A percentile compares a stretch with the other conserved stretches of the same genome.
Evolutionary conservation across 192 early-diverging fungal species (phyloP).

Genomic region (Umbelopsis isabellina): DNA sequence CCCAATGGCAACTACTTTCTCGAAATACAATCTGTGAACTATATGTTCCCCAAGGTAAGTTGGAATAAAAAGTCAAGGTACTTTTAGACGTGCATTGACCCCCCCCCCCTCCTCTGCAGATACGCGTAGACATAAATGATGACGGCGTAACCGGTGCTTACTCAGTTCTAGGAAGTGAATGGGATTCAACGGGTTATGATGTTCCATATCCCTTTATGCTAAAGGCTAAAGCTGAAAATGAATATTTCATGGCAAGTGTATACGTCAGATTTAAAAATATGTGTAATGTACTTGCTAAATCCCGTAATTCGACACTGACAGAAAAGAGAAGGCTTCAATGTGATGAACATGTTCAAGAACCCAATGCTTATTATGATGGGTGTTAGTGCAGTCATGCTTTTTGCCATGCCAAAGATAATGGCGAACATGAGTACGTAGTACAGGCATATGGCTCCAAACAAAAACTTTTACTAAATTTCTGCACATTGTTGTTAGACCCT

Average conservation of each 20-base stretch:
- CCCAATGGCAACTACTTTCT: conserved; percentile 54
- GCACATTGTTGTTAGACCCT: conserved; percentile 40
- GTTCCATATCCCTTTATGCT: conserved; percentile 53
- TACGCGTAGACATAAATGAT: conserved; percentile 49
- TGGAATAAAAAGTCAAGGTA: neutral
- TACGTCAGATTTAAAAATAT: no score
- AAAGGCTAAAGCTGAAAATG: conserved; percentile 40
- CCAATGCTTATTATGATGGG: conserved; percentile 67
- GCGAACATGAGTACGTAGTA: conserved; percentile 43
- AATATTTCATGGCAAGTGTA: conserved; percentile 54
- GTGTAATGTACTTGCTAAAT: neutral
- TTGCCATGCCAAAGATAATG: conserved; percentile 62
- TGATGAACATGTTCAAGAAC: conserved; percentile 56
- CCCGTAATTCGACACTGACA: conserved; percentile 11
- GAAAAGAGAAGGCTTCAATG: conserved; percentile 58
- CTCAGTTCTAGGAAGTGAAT: conserved; percentile 48
- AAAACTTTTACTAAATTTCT: neutral
- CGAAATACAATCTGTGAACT: conserved; percentile 54
- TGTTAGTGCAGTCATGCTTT: conserved; percentile 53
- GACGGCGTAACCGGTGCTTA: conserved; percentile 40
- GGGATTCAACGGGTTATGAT: conserved; percentile 47
- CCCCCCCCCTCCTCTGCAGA: conserved; percentile 34
- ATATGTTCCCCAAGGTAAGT: conserved; percentile 55
- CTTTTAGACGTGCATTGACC: neutral
- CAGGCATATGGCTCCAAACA: neutral